Evolutionary conservation across 1,284 basidiomycete species (phyloP).

Genomic region (Chalciporus sp.): DNA sequence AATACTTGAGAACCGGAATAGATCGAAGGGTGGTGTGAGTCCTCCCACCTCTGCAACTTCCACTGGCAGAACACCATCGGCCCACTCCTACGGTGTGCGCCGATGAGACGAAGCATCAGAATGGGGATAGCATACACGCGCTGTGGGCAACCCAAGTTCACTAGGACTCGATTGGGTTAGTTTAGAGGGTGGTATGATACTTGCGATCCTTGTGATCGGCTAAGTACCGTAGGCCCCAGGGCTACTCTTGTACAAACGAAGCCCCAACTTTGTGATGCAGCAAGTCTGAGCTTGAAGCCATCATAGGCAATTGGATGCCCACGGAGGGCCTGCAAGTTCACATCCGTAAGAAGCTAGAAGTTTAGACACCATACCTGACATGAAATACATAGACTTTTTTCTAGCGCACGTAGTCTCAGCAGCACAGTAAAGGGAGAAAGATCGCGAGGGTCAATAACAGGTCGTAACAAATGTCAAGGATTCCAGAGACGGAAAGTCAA

Average conservation of each 20-base stretch:
- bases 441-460: constrained; percentile 22
- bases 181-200: not conserved
- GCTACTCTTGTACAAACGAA: too few species aligned
- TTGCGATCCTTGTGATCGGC: too few species aligned
- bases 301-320: too few species aligned
- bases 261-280: too few species aligned
- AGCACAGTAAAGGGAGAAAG: constrained; percentile 13
- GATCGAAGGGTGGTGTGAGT: not conserved
- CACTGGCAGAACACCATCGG: not conserved
- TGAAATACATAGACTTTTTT: constrained; percentile 24
- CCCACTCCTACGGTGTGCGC: not conserved
- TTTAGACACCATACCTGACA: constrained; percentile 4
- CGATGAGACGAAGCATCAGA: not conserved
- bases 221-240: too few species aligned
- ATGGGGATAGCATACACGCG: not conserved
- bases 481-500: constrained; percentile 13
- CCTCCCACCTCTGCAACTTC: not conserved
- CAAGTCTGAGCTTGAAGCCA: too few species aligned
- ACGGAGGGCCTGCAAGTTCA: not conserved
- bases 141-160: not conserved
- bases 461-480: constrained; percentile 24
- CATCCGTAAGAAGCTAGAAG: not conserved
- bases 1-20: not conserved
- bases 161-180: not conserved
- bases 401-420: constrained; percentile 13